Conservation (phyloP, 2,329 filamentous ascomycete species). For the Cercospora zeina region DNA sequence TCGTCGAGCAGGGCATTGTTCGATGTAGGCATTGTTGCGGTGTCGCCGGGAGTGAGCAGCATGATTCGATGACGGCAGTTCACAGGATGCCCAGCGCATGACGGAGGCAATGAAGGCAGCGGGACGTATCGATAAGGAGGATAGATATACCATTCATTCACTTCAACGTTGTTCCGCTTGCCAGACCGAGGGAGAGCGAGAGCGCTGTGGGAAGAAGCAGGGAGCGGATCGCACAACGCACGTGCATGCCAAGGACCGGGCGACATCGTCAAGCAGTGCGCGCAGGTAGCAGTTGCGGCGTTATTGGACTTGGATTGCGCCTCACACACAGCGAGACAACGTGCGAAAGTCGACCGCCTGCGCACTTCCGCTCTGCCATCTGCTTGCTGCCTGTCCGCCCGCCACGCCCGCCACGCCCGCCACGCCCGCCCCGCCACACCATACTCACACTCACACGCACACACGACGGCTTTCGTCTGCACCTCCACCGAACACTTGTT, state of each 20-base stretch:
- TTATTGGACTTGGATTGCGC: constrained; percentile 1
- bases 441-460: too few species aligned
- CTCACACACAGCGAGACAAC: not conserved
- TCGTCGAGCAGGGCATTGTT: not conserved
- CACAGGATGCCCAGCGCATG: constrained; percentile 5
- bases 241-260: constrained; percentile 4
- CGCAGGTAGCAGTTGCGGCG: not conserved
- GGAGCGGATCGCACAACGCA: not conserved
- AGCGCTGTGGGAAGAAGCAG: not conserved
- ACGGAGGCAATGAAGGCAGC: not conserved
- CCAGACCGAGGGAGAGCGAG: not conserved
- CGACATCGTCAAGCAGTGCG: constrained; percentile 1
- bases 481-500: constrained; percentile 4
- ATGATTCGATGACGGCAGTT: constrained; percentile 3
- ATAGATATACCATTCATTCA: not conserved
- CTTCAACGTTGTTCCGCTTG: too few species aligned
- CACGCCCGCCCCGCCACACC: too few species aligned
- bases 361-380: not conserved
- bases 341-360: not conserved
- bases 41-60: constrained; percentile 4
- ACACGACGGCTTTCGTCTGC: not conserved
- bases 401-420: too few species aligned
- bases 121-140: not conserved
- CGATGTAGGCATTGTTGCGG: not conserved
- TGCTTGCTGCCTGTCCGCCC: not conserved